Evolutionary conservation across 768 basidiomycete species (phyloP), one percentile per base, ranked within the genome.

Genomic region (Suillus luteus): DNA sequence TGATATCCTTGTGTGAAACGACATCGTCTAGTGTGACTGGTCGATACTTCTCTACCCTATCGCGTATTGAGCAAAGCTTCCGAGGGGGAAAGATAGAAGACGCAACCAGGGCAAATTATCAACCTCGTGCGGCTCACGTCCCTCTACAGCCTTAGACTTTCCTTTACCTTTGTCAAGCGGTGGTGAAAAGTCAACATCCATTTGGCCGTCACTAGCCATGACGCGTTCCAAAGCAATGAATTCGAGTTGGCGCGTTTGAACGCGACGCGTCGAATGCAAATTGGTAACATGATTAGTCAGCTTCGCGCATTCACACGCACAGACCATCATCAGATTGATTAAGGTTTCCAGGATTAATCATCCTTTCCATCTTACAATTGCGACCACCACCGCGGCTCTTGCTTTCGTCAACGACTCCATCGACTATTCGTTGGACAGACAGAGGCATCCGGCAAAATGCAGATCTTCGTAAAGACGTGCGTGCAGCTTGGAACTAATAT

Each of bases 391-490:
- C 61, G 73, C 80, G 81, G 82, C 80, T 81, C 83, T 84, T 84
- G 86, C 87, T 88, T 88, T 90, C 82, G 87, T 93, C 90, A 78
- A 94, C 86, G 92, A 95, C 91, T 94, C 92, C 93, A 95, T 79
- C 92, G 86, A 86, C 87, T 69, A 67, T 72, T 87, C 89, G 91
- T 87, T 94, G 92, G 92, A 94, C 79, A 94, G 93, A 91, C 88
- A 79, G 77, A 83, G 80, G 90, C 88, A 81, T 88, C 85, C 83
- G 80, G 70, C 70, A 83, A 79, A 72, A 96, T 97, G 95, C 95
- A 97, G 82, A 98, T 97, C 77, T 98, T 99, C 81, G 96, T 99
- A 64, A 98, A 95, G 82, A 95, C 94, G 93, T 93, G 71, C 64
- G 92, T 82, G 7, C 40, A 17, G 5, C 54, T 15, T 24, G 10